These are phyloP conservation scores for Platanthera guangdongensis DNA, from an alignment of 106 monocot species.

Conservation along the genomic window DNA sequence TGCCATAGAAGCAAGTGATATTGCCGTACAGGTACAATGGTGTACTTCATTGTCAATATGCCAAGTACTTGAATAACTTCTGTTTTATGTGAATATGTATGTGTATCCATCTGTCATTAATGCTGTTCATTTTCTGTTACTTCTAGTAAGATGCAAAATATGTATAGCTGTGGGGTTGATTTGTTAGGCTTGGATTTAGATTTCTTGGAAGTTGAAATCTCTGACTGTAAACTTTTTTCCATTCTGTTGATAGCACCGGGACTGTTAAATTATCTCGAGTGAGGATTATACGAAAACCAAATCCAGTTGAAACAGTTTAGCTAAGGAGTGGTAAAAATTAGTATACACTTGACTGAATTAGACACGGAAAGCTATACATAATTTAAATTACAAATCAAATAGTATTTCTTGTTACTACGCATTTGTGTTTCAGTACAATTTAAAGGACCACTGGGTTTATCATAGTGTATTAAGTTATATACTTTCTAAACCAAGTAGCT, in stretches of 20 bases:
- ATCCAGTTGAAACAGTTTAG: not conserved
- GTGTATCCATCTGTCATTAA: not conserved
- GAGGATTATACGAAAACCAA: not conserved
- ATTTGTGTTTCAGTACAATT: not conserved
- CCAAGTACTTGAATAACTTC: not conserved
- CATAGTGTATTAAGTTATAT: not conserved
- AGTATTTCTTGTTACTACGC: not conserved
- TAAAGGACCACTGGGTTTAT: not conserved
- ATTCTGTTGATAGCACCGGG: not conserved
- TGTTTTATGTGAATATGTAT: not conserved
- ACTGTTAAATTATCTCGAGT: not conserved
- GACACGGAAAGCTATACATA: not conserved
- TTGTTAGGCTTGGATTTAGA: not conserved
- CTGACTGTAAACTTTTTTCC: not conserved
- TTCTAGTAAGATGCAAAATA: not conserved
- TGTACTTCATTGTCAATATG: not conserved
- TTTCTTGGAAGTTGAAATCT: not conserved
- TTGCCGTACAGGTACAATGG: slow-evolving; percentile 67
- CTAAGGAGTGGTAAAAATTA: not conserved
- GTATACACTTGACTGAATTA: not conserved
- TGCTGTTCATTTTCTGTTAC: not conserved
- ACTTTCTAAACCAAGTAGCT: not conserved
- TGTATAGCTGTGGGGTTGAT: not conserved
- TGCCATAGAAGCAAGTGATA: slow-evolving; percentile 92
- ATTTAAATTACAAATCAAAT: not conserved